Conservation (phyloP, 495 filamentous ascomycete genomes). For the Oidiodendron maius region DNA sequence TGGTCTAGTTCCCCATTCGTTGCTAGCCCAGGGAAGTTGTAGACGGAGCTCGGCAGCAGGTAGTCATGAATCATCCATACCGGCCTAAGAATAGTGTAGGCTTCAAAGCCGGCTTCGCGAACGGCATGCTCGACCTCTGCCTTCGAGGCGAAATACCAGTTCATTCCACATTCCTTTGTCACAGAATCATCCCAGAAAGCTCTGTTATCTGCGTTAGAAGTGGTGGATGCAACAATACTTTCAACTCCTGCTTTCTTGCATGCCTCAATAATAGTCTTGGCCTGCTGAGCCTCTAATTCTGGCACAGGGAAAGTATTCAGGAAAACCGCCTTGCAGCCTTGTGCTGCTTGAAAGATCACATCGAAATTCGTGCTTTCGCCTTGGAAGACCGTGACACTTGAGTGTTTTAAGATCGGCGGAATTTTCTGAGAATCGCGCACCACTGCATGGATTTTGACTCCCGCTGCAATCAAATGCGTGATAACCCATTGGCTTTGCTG, state of each 20-base stretch:
- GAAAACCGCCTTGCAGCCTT: conserved; percentile 40
- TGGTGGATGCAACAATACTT: conserved; percentile 32
- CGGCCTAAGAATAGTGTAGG: conserved; percentile 41
- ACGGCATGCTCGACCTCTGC: conserved; percentile 34
- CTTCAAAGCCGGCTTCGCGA: conserved; percentile 29
- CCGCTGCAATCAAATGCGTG: conserved; percentile 29
- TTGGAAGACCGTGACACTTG: conserved; percentile 30
- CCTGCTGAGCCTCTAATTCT: conserved; percentile 29
- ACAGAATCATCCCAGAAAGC: conserved; percentile 19
- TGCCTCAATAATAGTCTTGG: conserved; percentile 31
- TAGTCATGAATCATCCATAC: conserved; percentile 42
- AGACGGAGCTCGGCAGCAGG: conserved; percentile 26
- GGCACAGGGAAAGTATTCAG: conserved; percentile 34
- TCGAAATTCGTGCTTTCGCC: conserved; percentile 35
- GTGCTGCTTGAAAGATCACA: conserved; percentile 26
- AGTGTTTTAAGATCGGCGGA: conserved; percentile 26
- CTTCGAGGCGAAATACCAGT: conserved; percentile 29
- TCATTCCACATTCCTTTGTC: conserved; percentile 18
- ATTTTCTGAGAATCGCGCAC: conserved; percentile 28
- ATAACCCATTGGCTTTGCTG: conserved; percentile 36
- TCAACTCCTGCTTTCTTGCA: conserved; percentile 35
- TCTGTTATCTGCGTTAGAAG: conserved; percentile 24
- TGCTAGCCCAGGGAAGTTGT: conserved; percentile 33
- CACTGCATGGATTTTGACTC: conserved; percentile 31
- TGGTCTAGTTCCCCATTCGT: conserved; percentile 27